Conservation (phyloP, 805 yeast species). For the Yamadazyma olivae region DNA sequence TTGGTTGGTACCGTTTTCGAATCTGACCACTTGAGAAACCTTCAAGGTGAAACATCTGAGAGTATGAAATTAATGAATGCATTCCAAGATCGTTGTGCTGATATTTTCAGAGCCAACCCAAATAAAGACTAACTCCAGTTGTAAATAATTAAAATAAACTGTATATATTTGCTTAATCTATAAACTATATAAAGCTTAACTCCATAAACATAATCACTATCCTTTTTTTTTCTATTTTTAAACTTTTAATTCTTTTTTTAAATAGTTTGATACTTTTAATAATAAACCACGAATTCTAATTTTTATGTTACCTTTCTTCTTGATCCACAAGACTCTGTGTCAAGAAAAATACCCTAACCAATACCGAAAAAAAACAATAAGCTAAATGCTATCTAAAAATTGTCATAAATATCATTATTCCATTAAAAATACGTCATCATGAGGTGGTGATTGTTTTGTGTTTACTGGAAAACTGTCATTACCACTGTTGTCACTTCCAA, state of each 20-base stretch:
- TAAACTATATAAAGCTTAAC: not conserved
- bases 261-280: too few relatives aligned
- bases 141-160: too few relatives aligned
- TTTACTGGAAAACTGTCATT: too few relatives aligned
- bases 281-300: too few relatives aligned
- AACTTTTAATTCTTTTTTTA: not conserved
- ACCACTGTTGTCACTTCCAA: too few relatives aligned
- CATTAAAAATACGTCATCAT: slow-evolving; percentile 39
- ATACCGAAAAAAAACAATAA: too few relatives aligned
- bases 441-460: not conserved
- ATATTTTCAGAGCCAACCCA: slow-evolving; percentile 40
- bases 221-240: not conserved
- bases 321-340: too few relatives aligned
- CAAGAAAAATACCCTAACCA: too few relatives aligned
- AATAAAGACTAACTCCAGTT: slow-evolving; percentile 7
- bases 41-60: slow-evolving; percentile 31
- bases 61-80: slow-evolving; percentile 21
- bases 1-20: slow-evolving; percentile 42
- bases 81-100: slow-evolving; percentile 33
- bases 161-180: too few relatives aligned
- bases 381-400: too few relatives aligned
- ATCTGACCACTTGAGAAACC: slow-evolving; percentile 32
- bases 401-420: slow-evolving; percentile 22
- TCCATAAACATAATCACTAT: too few relatives aligned
- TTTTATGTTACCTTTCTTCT: too few relatives aligned